Percentiles rank a stretch among this genome's conserved stretches.
Conservation (phyloP, 139 green algal genomes). For the Chlamydomonas incerta region DNA sequence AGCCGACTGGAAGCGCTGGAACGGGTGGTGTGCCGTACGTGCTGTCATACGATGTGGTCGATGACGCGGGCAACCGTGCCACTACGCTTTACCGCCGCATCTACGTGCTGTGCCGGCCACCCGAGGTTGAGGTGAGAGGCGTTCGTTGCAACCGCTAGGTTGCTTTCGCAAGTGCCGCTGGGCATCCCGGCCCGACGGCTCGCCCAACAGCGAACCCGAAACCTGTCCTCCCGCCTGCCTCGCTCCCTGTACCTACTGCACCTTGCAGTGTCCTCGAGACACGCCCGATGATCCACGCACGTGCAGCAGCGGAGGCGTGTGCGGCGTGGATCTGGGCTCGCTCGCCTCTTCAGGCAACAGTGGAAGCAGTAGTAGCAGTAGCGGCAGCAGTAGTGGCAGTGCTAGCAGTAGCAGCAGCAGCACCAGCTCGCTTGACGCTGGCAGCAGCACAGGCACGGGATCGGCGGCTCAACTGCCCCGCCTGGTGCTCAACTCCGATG, state of each 20-base stretch:
- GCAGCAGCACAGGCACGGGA: too few species aligned
- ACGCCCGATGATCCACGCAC: neutral
- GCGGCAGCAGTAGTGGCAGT: neutral
- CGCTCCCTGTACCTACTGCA: too few species aligned
- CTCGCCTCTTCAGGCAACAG: neutral
- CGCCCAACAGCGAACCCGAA: too few species aligned
- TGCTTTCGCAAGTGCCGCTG: too few species aligned
- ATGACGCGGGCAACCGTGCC: neutral
- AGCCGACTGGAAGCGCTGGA: neutral
- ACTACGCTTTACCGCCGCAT: neutral
- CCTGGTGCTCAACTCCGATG: neutral
- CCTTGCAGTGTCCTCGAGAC: neutral
- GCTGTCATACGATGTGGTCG: neutral
- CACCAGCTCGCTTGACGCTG: too few species aligned
- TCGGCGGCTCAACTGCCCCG: neutral
- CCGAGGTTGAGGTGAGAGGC: neutral
- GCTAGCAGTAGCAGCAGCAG: neutral
- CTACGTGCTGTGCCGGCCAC: neutral
- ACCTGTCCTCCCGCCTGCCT: too few species aligned
- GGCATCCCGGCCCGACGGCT: too few species aligned
- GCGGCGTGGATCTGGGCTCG: neutral
- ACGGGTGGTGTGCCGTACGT: conserved; percentile 3
- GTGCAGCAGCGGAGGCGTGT: neutral
- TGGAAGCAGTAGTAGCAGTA: neutral
- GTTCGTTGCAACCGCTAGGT: too few species aligned